Evolutionary conservation across 176 grass and related monocot genomes (phyloP).

Genomic region (Microstegium vimineum): DNA sequence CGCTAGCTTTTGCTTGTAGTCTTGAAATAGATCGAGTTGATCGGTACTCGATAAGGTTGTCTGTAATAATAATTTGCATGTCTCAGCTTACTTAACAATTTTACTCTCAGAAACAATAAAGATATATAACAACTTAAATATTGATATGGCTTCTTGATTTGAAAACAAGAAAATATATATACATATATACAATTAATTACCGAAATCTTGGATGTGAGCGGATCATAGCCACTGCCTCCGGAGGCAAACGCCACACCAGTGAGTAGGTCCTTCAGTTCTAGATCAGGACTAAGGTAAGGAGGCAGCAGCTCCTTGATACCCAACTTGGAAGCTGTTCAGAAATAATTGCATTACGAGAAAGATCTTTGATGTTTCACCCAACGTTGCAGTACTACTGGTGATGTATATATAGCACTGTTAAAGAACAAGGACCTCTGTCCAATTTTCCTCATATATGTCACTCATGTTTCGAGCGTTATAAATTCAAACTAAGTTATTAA

Average conservation of each 20-base stretch:
- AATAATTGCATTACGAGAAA: background rate
- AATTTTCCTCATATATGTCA: background rate
- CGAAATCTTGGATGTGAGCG: constrained; percentile 23
- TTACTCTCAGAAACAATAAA: background rate
- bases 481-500: too few species aligned
- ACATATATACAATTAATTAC: background rate
- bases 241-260: constrained; percentile 53
- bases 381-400: background rate
- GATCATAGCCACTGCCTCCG: constrained; percentile 58
- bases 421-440: background rate
- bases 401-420: background rate
- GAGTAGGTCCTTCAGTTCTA: constrained; percentile 42
- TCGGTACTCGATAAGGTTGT: constrained; percentile 29
- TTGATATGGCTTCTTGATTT: background rate
- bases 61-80: constrained; percentile 17
- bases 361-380: background rate
- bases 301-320: constrained; percentile 47
- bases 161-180: background rate
- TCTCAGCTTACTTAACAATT: background rate
- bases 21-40: constrained; percentile 44
- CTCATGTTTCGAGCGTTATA: too few species aligned
- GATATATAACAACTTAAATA: background rate
- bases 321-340: constrained; percentile 30
- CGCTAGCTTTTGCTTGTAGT: constrained; percentile 51
- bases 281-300: constrained; percentile 10